Conservation (phyloP, 1,284 basidiomycete genomes). For the Moesziomyces antarcticus region DNA sequence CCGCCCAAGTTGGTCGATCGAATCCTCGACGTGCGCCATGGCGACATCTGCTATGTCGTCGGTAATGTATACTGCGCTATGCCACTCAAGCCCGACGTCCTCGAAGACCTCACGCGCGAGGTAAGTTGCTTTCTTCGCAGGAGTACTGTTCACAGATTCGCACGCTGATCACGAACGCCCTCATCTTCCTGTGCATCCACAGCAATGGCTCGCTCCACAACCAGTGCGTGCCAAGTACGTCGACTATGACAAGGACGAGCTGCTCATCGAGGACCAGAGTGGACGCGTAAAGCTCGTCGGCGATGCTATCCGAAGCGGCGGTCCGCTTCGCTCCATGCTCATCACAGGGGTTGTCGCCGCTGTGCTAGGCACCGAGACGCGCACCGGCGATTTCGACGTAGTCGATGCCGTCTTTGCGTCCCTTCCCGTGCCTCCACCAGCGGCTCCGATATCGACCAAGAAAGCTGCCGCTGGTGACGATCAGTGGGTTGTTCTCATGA, state of each 20-base stretch:
- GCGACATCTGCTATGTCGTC: constrained; percentile 86
- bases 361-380: constrained; percentile 88
- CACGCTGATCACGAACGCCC: too few species aligned
- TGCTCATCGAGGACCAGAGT: constrained; percentile 95
- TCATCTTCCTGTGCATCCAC: constrained; percentile 19
- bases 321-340: constrained; percentile 37
- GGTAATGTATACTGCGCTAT: constrained; percentile 98
- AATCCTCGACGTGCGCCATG: constrained; percentile 87
- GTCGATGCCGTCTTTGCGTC: constrained; percentile 88
- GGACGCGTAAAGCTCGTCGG: constrained; percentile 91
- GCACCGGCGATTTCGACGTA: constrained; percentile 90
- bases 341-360: constrained; percentile 78
- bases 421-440: constrained; percentile 16
- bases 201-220: constrained; percentile 90
- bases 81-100: constrained; percentile 95
- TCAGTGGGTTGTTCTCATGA: constrained; percentile 61
- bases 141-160: too few species aligned
- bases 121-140: constrained; percentile 70
- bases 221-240: constrained; percentile 66
- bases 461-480: constrained; percentile 9
- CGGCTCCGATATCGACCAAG: constrained; percentile 2
- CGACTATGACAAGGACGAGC: constrained; percentile 79
- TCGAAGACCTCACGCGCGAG: constrained; percentile 92
- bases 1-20: constrained; percentile 77
- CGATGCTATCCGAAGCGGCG: constrained; percentile 67